Percentiles rank a stretch among this genome's conserved stretches.
Conservation (phyloP, 116 monocot genomes). For the Posidonia oceanica region DNA sequence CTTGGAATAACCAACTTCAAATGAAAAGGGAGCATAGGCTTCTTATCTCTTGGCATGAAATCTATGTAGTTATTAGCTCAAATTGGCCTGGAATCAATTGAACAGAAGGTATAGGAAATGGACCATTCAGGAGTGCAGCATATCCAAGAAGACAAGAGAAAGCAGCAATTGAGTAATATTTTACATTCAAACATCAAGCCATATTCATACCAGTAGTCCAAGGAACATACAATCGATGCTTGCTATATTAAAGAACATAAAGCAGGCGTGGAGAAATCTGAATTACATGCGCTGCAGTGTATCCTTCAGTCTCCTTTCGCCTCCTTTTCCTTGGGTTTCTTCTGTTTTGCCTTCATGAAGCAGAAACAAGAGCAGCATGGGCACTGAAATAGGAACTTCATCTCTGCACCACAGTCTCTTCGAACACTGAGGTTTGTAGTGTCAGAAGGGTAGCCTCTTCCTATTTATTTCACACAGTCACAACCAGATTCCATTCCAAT, state of each 20-base stretch:
- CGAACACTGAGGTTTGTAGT: neutral
- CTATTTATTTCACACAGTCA: neutral
- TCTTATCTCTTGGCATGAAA: too few relatives aligned
- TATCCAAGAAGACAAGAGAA: conserved; percentile 4
- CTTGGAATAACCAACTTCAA: too few relatives aligned
- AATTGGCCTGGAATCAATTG: too few relatives aligned
- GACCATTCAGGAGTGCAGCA: neutral
- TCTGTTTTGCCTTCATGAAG: conserved; percentile 24
- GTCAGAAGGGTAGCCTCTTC: neutral
- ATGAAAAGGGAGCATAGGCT: too few relatives aligned
- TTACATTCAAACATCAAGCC: neutral
- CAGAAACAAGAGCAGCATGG: conserved; percentile 46
- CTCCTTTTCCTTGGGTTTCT: conserved; percentile 17
- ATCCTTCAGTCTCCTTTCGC: conserved; percentile 19
- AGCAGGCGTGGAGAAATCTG: neutral
- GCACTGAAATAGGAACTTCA: conserved; percentile 36
- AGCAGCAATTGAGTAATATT: neutral
- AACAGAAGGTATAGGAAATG: too few relatives aligned
- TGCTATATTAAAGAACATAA: neutral
- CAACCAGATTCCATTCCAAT: conserved; percentile 2
- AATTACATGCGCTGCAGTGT: neutral
- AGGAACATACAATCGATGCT: conserved; percentile 1
- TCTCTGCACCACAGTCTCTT: conserved; percentile 4
- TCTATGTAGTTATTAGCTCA: too few relatives aligned
- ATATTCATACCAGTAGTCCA: neutral